A percentile compares a stretch with the other conserved stretches of the same genome.
phyloP scores from a whole-genome alignment of 2,329 filamentous ascomycete species.

The Colletotrichum neosansevieriae region DNA sequence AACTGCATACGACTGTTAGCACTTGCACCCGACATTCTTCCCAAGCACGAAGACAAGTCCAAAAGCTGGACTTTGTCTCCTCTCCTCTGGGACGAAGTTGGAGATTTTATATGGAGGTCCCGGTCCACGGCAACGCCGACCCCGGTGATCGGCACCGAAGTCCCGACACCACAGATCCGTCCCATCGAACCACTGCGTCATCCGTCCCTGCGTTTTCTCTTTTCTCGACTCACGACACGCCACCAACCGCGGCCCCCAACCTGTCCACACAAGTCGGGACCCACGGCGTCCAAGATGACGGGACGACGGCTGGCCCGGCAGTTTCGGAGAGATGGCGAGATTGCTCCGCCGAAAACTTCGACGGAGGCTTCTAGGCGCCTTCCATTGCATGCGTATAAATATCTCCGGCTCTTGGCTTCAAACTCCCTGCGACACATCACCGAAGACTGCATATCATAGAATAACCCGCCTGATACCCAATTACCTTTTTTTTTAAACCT shows the following conservation, averaged over 20 bases:
- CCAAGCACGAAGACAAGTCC: no score
- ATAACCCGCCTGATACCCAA: background rate
- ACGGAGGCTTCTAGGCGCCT: conserved; percentile 13
- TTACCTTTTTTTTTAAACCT: background rate
- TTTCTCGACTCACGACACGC: conserved; percentile 16
- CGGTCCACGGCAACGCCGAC: conserved; percentile 18
- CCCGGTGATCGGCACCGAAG: conserved; percentile 31
- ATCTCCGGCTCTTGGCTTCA: background rate
- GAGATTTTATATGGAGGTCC: background rate
- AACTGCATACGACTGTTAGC: no score
- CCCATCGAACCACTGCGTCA: conserved; percentile 15
- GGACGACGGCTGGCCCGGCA: conserved; percentile 17
- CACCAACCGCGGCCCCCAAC: conserved; percentile 14
- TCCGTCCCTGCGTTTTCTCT: conserved; percentile 2
- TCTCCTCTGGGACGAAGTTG: background rate
- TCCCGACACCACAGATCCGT: conserved; percentile 7
- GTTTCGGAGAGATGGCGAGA: conserved; percentile 3
- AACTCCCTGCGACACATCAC: no score
- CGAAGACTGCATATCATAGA: background rate
- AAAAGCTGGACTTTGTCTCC: fast-evolving
- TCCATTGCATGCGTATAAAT: background rate
- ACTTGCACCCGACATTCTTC: no score
- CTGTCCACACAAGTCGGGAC: background rate
- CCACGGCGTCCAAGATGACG: conserved; percentile 16
- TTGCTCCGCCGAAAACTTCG: conserved; percentile 16